These are phyloP conservation scores for Fusarium nygamai DNA, from an alignment of 2,329 filamentous ascomycete species.

Conservation along the genomic window DNA sequence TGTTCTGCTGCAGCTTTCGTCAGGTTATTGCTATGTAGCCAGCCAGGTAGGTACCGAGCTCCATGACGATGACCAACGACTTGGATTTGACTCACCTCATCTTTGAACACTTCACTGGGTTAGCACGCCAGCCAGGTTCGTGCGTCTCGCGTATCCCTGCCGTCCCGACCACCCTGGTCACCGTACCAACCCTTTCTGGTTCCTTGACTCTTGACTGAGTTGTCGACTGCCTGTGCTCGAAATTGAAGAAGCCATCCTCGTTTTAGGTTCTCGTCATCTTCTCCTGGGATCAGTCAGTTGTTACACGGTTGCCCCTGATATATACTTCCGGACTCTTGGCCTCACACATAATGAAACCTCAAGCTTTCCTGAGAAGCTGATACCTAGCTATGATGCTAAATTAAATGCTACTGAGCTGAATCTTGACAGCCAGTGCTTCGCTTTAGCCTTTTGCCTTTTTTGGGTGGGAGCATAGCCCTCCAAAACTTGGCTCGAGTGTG, in stretches of 20 bases:
- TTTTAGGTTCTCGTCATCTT: slow-evolving; percentile 17
- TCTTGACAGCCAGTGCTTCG: slow-evolving; percentile 10
- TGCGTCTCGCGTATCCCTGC: slow-evolving; percentile 44
- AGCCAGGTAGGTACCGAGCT: background rate
- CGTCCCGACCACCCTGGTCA: slow-evolving; percentile 36
- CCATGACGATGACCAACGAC: slow-evolving; percentile 23
- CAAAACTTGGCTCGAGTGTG: slow-evolving; percentile 36
- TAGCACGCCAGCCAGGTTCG: slow-evolving; percentile 40
- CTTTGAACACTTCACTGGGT: slow-evolving; percentile 30
- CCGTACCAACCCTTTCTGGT: slow-evolving; percentile 39
- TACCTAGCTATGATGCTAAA: background rate
- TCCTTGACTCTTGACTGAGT: slow-evolving; percentile 14
- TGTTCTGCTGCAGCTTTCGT: slow-evolving; percentile 12
- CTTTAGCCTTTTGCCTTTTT: slow-evolving; percentile 25
- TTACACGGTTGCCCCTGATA: background rate
- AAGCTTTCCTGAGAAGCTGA: background rate
- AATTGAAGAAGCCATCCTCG: slow-evolving; percentile 23
- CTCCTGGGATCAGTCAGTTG: background rate
- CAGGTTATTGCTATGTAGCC: background rate
- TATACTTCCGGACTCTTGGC: background rate
- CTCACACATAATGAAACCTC: background rate
- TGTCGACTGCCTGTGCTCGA: slow-evolving; percentile 13
- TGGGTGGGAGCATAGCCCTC: slow-evolving; percentile 24
- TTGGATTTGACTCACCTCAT: slow-evolving; percentile 32
- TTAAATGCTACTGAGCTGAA: slow-evolving; percentile 2